These are phyloP conservation scores for Coemansia umbellata DNA, from an alignment of 192 early-diverging fungal genomes.

Conservation along the genomic window DNA sequence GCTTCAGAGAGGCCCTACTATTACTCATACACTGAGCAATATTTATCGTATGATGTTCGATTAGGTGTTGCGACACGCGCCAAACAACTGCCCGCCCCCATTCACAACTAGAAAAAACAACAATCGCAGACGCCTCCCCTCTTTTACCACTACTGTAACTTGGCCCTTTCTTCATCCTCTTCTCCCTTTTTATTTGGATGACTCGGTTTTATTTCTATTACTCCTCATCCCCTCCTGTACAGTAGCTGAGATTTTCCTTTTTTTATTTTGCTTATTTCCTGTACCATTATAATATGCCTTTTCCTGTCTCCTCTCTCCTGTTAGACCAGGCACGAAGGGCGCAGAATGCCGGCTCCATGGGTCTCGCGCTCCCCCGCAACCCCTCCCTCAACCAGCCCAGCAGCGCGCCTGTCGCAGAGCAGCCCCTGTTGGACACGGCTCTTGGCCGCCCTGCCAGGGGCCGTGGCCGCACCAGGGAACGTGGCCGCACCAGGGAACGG, in stretches of 20 bases:
- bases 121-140: background rate
- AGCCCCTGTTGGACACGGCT: no score
- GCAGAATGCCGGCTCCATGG: conserved; percentile 7
- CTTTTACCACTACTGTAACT: no score
- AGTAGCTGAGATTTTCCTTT: background rate
- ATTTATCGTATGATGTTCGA: no score
- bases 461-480: no score
- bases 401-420: background rate
- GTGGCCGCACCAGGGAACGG: no score
- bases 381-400: background rate
- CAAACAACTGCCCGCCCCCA: no score
- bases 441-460: no score
- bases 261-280: conserved; percentile 1
- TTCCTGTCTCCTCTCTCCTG: conserved; percentile 25
- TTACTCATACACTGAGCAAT: no score
- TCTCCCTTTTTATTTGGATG: background rate
- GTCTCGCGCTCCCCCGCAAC: background rate
- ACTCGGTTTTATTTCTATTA: background rate
- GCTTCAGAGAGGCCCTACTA: no score
- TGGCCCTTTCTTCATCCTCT: background rate
- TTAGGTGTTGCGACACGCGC: no score
- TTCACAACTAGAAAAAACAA: background rate
- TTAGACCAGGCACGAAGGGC: conserved; percentile 16
- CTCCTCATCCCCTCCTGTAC: background rate
- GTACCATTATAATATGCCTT: conserved; percentile 12